Percentiles rank a stretch among this genome's conserved stretches.
These are phyloP conservation scores for Penicillium thymicola DNA, from an alignment of 2,329 filamentous ascomycete genomes.

Conservation along the genomic window DNA sequence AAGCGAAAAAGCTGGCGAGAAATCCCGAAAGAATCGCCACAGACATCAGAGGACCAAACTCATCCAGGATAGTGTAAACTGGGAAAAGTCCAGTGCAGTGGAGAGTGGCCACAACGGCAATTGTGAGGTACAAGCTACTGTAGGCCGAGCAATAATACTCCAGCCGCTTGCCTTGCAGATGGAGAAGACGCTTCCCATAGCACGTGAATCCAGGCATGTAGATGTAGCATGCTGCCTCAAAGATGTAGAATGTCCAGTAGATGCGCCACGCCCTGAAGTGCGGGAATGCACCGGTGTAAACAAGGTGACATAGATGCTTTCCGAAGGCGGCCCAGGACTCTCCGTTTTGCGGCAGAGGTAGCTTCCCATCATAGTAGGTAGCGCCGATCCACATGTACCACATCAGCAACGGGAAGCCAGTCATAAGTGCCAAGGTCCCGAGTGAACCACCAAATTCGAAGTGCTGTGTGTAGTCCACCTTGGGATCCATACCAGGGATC, in stretches of 20 bases:
- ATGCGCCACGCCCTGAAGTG: conserved; percentile 78
- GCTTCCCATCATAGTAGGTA: conserved; percentile 80
- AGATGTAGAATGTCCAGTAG: conserved; percentile 89
- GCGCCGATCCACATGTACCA: conserved; percentile 99
- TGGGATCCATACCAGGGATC: conserved; percentile 25
- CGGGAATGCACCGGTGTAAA: conserved; percentile 81
- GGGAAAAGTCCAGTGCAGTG: conserved; percentile 82
- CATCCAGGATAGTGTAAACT: conserved; percentile 84
- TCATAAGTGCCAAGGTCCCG: conserved; percentile 77
- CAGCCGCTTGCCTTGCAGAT: conserved; percentile 77
- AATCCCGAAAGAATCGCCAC: conserved; percentile 91
- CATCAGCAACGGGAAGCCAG: conserved; percentile 86
- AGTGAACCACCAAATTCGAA: conserved; percentile 81
- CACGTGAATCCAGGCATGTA: conserved; percentile 80
- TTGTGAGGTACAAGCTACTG: conserved; percentile 79
- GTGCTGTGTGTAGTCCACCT: conserved; percentile 22
- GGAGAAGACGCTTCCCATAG: conserved; percentile 81
- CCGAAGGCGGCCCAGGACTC: conserved; percentile 69
- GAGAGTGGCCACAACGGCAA: conserved; percentile 63
- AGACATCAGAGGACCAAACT: conserved; percentile 88
- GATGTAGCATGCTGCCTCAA: conserved; percentile 79
- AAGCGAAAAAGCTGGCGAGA: conserved; percentile 74
- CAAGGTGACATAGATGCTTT: conserved; percentile 64
- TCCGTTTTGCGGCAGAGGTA: conserved; percentile 63
- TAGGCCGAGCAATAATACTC: conserved; percentile 91